Percentiles rank a stretch among this genome's conserved stretches.
These are phyloP conservation scores for Ophiostoma sp. DNA, from an alignment of 2,329 filamentous ascomycete species.

Conservation along the genomic window DNA sequence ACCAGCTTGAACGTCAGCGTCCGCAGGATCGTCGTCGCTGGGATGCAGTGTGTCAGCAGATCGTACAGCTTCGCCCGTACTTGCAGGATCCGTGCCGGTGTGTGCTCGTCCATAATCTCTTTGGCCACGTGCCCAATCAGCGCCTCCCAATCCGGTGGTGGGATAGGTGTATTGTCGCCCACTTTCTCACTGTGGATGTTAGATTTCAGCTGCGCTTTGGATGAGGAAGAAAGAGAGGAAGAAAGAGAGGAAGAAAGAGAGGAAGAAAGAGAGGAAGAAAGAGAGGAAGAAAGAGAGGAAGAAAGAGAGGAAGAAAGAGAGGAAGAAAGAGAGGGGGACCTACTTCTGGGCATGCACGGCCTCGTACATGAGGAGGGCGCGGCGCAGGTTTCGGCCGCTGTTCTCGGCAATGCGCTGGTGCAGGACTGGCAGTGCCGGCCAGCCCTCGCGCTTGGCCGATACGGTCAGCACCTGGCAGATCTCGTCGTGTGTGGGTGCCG, in stretches of 20 bases:
- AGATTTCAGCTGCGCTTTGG: neutral
- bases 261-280: no score
- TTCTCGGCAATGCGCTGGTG: slow-evolving; percentile 83
- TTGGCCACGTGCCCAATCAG: slow-evolving; percentile 84
- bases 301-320: neutral
- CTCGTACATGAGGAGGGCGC: slow-evolving; percentile 93
- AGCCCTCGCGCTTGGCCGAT: slow-evolving; percentile 72
- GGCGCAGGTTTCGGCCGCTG: slow-evolving; percentile 83
- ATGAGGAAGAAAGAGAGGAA: no score
- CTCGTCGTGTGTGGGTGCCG: slow-evolving; percentile 78
- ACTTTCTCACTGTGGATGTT: slow-evolving; percentile 67
- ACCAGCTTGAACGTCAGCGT: slow-evolving; percentile 92
- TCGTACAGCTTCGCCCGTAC: slow-evolving; percentile 96
- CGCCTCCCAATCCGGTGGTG: slow-evolving; percentile 94
- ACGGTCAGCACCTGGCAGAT: slow-evolving; percentile 71
- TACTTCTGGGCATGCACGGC: slow-evolving; percentile 96
- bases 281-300: no score
- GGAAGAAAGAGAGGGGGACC: slow-evolving; percentile 31
- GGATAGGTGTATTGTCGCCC: slow-evolving; percentile 79
- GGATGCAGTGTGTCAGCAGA: slow-evolving; percentile 93
- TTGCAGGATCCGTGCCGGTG: slow-evolving; percentile 79
- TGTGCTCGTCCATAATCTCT: slow-evolving; percentile 88
- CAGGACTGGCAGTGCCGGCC: slow-evolving; percentile 67
- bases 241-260: no score
- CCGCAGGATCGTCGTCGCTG: slow-evolving; percentile 87